These are phyloP conservation scores for Tephrocybe rancida DNA, from an alignment of 768 basidiomycete species.

Conservation along the genomic window DNA sequence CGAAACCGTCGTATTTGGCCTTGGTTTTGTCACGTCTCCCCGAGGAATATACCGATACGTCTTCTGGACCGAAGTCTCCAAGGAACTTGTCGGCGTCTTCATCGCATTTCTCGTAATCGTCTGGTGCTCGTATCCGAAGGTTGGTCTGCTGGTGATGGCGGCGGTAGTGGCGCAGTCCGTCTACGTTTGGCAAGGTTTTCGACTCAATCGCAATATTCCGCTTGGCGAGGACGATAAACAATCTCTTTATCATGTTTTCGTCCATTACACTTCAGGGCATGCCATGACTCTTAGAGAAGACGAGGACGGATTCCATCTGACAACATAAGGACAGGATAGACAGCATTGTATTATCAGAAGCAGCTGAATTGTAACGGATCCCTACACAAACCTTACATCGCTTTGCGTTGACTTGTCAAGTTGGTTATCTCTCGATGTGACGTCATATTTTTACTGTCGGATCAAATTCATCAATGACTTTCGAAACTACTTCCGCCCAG, in stretches of 20 bases:
- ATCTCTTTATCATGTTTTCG: conserved; percentile 32
- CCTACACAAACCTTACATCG: too few relatives aligned
- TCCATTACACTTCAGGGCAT: conserved; percentile 6
- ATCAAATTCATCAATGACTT: too few relatives aligned
- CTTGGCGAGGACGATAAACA: conserved; percentile 45
- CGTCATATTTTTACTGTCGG: too few relatives aligned
- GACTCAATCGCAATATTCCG: conserved; percentile 31
- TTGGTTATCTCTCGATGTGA: too few relatives aligned
- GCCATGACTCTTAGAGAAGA: conserved; percentile 15
- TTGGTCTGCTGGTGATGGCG: conserved; percentile 26
- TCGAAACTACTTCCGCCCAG: too few relatives aligned
- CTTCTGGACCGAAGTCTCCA: conserved; percentile 40
- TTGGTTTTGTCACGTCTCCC: conserved; percentile 30
- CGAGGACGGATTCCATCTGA: conserved; percentile 12
- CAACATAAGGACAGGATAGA: too few relatives aligned
- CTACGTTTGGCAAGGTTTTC: conserved; percentile 39
- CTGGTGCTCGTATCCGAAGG: conserved; percentile 27
- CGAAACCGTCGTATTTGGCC: conserved; percentile 35
- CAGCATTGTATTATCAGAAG: too few relatives aligned
- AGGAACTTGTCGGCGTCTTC: conserved; percentile 41
- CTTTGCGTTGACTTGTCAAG: too few relatives aligned
- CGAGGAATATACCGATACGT: conserved; percentile 40
- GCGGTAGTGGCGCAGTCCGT: conserved; percentile 29
- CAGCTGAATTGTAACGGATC: too few relatives aligned
- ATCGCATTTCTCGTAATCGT: conserved; percentile 28